Evolutionary conservation across 2,329 filamentous ascomycete genomes (phyloP), one percentile per base, ranked within the genome.

Genomic region (Ustulina deusta): DNA sequence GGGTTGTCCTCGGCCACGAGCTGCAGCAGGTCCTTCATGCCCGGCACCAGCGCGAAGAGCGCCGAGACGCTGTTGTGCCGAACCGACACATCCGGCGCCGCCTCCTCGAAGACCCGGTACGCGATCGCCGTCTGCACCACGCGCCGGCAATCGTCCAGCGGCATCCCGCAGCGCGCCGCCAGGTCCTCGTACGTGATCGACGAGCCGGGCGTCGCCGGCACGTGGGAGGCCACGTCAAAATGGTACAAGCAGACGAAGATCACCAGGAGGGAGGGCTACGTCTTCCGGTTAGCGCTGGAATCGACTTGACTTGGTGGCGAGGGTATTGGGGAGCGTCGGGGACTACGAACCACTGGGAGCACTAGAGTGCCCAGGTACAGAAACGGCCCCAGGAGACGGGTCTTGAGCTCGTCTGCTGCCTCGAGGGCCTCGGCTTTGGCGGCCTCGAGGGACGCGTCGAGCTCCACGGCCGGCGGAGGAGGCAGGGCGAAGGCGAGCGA

Each of bases 101-200:
- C 70, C 57, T 76, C 75, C n/a, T 73, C 72, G 59, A 77, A 77
- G 59, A 76, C 36, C 46, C 73, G 74, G 51, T 73, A 74, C 13
- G 73, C 62, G 32, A 72, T 66, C 2, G 74, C 75, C 10, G 70
- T 63, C 48, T 76, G 75, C 10, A 76, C 22, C 1, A 76, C 61
- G 32, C 73, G 75, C 7, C 72, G 72, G 17, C 63, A 52, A 38
- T 76, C 73, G 22, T 75, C 74, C 15, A 69, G 63, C 0, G 74
- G 68, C 20, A 76, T 70, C 6, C 62, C 66, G 62, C 62, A 51
- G 22, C 25, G 38, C 11, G 34, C 6, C 1, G 60, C 63, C 6
- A 71, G 66, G 17, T 49, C 61, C 1, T 62, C 55, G 48, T 72
- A 72, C 0, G 68, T 72, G n/a, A 72, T 68, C 11, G 66, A 15